Evolutionary conservation across 2,329 filamentous ascomycete species (phyloP), one percentile per base, ranked within the genome.

Genomic region (Fusarium coicis): DNA sequence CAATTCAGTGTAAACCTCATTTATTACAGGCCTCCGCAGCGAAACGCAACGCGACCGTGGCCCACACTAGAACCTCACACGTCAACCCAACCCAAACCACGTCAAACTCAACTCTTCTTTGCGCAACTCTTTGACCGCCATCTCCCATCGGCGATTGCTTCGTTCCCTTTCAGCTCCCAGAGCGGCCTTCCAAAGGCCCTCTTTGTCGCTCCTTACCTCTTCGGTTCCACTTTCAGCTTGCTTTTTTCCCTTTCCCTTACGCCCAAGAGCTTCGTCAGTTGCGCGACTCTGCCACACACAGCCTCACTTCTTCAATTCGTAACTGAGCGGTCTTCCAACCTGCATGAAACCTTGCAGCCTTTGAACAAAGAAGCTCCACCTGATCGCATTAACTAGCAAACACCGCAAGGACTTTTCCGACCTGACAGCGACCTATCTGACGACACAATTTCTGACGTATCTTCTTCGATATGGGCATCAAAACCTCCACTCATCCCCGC

Each of bases 381-480:
- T 58, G 44, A 63, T 56, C 61, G 36, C 56, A 52, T 63, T 64
- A 55, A 47, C 49, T 23, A 36, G 50, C 36, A 66, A 59, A 32
- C 59, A 59, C 36, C 60, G 36, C 55, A 39, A 66, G 58, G 49
- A 69, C 32, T 57, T 57, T 36, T n/a, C 66, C 53, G 54, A 67
- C 44, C 28, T 44, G 28, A 61, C 63, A 36, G 59, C 63, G 62
- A 57, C 43, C 63, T 44, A 72, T 58, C 68, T 66, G 50, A 61
- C 74, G 60, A 72, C 63, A 30, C 52, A 66, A 57, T 43, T 53
- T 53, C 63, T 55, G 21, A 67, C 75, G 50, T 65, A 65, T 75
- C 66, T 76, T 72, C 54, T 77, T 77, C 76, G 76, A 77, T 56
- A 78, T 78, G 76, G 66, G 76, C 72, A 78, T 78, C 70, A 74